Evolutionary conservation across 2,329 filamentous ascomycete genomes (phyloP), one percentile per base, ranked within the genome.

Genomic region (Ophiostoma ulmi): DNA sequence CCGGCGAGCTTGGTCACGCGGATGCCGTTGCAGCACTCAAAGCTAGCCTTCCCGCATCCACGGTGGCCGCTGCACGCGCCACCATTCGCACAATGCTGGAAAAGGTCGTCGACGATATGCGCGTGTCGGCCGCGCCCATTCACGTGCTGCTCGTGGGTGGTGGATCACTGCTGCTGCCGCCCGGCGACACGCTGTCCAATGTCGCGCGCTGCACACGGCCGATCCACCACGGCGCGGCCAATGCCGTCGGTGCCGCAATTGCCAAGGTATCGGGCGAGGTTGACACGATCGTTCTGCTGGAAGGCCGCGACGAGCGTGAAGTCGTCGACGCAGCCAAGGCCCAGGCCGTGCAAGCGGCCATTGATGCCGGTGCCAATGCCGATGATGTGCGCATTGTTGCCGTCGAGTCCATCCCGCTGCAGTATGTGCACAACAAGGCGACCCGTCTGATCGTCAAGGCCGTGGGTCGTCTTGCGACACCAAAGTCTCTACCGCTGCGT

Each of bases 161-260:
- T 6, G 58, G 58, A 5, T 63, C 58, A 13, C 26, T 63, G 26
- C 58, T 63, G 26, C 58, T 63, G 58, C 58, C 58, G 14, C 26
- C 22, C 13, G 58, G 58, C 58, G 58, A 63, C 26, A 35, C 58
- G 5, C 26, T 63, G 26, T 31, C 58, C 11, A 63, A 63, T 63
- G 58, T 63, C 26, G 58, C 58, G 2, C 26, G 58, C 26, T 63
- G 58, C 58, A 63, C 58, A 26, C 58, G 58, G 26, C 58, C 58
- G 26, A 63, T 63, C 26, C 58, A 63, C 58, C 58, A 63, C 58
- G 58, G 58, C 26, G 58, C 58, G 8, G 58, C 58, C 26, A 63
- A 63, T 63, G 58, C 58, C 26, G 58, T 63, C 14, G 58, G 58
- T 20, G 58, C 58, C 5, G 58, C 58, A 0, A 63, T 63, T 63